These are phyloP conservation scores for Colletotrichum scovillei DNA, from an alignment of 2,329 filamentous ascomycete species.

Conservation along the genomic window DNA sequence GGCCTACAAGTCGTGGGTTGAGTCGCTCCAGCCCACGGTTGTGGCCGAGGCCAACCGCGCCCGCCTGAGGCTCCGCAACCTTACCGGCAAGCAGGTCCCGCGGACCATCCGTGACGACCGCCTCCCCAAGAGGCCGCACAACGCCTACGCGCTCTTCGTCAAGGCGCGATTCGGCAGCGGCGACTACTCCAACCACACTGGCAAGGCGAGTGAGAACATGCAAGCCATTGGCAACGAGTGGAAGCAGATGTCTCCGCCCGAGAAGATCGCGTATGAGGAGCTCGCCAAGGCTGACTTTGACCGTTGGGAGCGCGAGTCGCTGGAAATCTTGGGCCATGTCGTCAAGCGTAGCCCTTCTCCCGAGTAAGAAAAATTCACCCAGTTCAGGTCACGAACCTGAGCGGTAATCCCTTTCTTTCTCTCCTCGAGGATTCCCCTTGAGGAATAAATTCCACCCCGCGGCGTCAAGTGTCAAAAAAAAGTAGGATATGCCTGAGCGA, in stretches of 20 bases:
- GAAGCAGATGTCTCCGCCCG: constrained; percentile 52
- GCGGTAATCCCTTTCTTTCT: background rate
- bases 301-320: constrained; percentile 46
- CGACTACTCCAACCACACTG: constrained; percentile 29
- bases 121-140: constrained; percentile 52
- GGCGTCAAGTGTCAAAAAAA: background rate
- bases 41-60: constrained; percentile 61
- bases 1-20: constrained; percentile 60
- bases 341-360: background rate
- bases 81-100: constrained; percentile 39
- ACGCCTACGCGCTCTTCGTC: constrained; percentile 50
- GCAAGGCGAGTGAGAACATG: constrained; percentile 34
- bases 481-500: background rate
- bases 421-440: too few relatives aligned
- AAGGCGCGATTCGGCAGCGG: constrained; percentile 50
- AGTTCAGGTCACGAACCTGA: background rate
- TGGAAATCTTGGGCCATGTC: constrained; percentile 37
- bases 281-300: constrained; percentile 42
- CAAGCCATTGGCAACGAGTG: constrained; percentile 51
- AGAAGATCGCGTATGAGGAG: constrained; percentile 55
- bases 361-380: background rate
- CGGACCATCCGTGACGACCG: constrained; percentile 59
- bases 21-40: constrained; percentile 50
- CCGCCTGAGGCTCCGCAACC: constrained; percentile 54
- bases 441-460: background rate